These are phyloP conservation scores for Ganoderma leucocontextum DNA, from an alignment of 1,284 basidiomycete species.

Conservation along the genomic window DNA sequence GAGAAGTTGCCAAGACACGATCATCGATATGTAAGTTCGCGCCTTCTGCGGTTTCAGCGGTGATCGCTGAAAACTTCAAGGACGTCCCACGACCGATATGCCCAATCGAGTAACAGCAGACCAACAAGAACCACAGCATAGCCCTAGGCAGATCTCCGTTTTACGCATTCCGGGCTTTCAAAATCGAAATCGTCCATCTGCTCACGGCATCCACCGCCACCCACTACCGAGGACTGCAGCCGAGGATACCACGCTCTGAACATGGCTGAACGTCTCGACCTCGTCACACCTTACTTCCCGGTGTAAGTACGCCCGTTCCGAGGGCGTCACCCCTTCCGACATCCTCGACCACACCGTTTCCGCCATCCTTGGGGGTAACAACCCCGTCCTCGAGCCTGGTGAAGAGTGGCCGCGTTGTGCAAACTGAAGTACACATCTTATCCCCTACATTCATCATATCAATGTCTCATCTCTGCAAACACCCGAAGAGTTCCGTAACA, in stretches of 20 bases:
- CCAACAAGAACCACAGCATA: background rate
- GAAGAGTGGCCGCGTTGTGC: constrained; percentile 24
- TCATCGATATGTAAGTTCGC: background rate
- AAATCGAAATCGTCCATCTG: background rate
- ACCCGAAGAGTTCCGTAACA: constrained; percentile 21
- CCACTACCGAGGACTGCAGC: background rate
- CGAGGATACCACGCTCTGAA: background rate
- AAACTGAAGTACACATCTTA: constrained; percentile 11
- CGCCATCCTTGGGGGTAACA: constrained; percentile 22
- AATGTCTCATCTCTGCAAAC: constrained; percentile 16
- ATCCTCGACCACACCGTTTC: constrained; percentile 16
- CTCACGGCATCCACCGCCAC: background rate
- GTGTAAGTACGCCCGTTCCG: constrained; percentile 8
- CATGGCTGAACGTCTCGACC: constrained; percentile 7
- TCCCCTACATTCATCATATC: constrained; percentile 29
- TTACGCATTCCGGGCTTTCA: background rate
- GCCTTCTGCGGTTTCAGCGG: background rate
- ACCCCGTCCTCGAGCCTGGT: constrained; percentile 12
- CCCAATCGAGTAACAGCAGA: background rate
- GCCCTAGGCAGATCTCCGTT: background rate
- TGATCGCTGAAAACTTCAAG: background rate
- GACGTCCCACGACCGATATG: background rate
- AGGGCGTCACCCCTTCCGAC: background rate
- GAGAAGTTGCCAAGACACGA: background rate
- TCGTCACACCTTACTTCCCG: constrained; percentile 25